Base-by-base conservation (phyloP, 1,284 basidiomycete genomes). In the Quambalaria eucalypti region DNA sequence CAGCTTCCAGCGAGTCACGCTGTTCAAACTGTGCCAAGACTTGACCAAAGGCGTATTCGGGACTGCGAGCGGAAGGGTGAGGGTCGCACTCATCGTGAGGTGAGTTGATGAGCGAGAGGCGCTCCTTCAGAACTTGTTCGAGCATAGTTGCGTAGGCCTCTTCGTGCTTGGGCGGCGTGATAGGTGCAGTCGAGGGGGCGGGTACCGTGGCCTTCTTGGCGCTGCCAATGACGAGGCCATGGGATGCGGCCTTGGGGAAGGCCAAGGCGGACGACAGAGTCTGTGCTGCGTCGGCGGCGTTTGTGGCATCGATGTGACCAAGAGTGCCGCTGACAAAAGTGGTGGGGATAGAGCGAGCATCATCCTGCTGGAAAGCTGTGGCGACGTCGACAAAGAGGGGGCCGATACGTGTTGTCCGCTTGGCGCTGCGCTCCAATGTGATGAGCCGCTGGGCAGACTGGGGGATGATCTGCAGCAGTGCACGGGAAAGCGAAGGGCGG, bases 11-110 rank as follows among this genome's bases (percentile, higher is more conserved):
- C 53, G 65, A 55, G 49, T 74, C 67, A 16, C 62, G 55, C 58
- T 66, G 59, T 53, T 69, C 65, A 21, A 90, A 77, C 71, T 90
- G 84, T 4, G 87, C 87, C 28, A 89, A 84, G 42, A 91, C 85
- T 58, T 90, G 87, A 39, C 93, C 92, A 31, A 97, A 83, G 0
- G 93, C 92, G 74, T 87, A 97, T 71, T 97, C 90, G 1, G 93
- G 93, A 33, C 83, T 87, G 16, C 89, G 92, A 12, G 90, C 87
- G 3, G 76, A 61, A 2, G 71, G 69, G 65, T 69, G 67, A 21
- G 66, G 39, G 52, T 65, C 61, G 7, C 54, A 51, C 19, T 64
- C 61, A 47, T 65, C 60, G 40, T 59, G 51, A 46, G 71, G 64
- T 25, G 68, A 61, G 61, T 98, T 98, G 73, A 86, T 81, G 56